Evolutionary conservation across 768 basidiomycete species (phyloP).

Genomic region (Pholiota molesta): DNA sequence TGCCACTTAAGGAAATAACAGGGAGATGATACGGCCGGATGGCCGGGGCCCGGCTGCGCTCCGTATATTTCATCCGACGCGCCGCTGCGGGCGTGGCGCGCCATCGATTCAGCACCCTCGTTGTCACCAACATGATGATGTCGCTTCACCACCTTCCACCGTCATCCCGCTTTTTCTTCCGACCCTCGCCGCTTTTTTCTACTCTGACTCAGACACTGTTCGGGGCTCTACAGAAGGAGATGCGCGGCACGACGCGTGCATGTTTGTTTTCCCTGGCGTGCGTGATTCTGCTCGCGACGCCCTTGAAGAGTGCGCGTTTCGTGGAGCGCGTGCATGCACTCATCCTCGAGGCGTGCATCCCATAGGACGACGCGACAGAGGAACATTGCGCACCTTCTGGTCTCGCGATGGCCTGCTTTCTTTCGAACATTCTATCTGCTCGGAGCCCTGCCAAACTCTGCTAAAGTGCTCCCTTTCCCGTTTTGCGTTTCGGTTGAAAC

Average conservation of each 20-base stretch:
- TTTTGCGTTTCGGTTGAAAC: not conserved
- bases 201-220: not conserved
- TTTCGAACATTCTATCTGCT: not conserved
- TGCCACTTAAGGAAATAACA: too few species aligned
- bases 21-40: too few species aligned
- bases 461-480: not conserved
- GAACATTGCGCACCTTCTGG: not conserved
- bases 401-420: not conserved
- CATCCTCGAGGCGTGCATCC: not conserved
- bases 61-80: constrained; percentile 1
- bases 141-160: not conserved
- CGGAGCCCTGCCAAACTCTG: not conserved
- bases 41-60: not conserved
- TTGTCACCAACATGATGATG: not conserved
- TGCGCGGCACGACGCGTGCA: not conserved
- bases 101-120: not conserved
- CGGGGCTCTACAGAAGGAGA: not conserved
- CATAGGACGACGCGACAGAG: not conserved
- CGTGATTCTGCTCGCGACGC: not conserved
- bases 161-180: not conserved
- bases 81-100: not conserved
- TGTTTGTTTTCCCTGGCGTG: not conserved
- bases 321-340: not conserved
- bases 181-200: not conserved
- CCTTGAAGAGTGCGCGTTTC: not conserved